Evolutionary conservation across 306 rosid species (phyloP).

Genomic region (Amphicarpaea edgeworthii): DNA sequence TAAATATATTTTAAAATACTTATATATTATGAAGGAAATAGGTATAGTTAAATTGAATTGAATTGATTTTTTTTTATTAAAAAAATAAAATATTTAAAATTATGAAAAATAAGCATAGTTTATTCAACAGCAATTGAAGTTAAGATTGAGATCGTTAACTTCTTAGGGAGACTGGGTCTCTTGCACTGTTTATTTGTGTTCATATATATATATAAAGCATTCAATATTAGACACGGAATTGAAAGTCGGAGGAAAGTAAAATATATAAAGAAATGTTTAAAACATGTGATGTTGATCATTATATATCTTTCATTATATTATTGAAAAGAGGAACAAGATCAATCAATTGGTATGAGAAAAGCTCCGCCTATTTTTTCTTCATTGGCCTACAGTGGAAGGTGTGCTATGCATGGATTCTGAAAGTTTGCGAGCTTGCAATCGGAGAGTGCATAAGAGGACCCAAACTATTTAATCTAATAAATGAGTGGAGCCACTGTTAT

Average conservation of each 20-base stretch:
- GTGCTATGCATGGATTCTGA: background rate
- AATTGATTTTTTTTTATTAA: background rate
- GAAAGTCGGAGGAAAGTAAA: background rate
- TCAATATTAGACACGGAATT: no score
- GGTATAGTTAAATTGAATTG: background rate
- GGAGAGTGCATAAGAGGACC: slow-evolving; percentile 36
- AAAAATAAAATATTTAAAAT: background rate
- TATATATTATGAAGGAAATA: background rate
- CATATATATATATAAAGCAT: no score
- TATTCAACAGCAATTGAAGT: background rate
- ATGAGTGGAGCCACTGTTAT: slow-evolving; percentile 54
- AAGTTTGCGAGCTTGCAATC: background rate
- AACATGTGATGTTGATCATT: background rate
- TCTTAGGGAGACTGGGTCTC: no score
- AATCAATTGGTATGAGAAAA: background rate
- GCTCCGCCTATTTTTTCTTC: background rate
- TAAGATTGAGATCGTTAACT: no score
- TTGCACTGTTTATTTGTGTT: no score
- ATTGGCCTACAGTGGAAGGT: slow-evolving; percentile 2
- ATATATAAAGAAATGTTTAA: background rate
- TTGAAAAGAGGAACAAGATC: background rate
- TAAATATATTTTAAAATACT: background rate
- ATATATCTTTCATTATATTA: no score
- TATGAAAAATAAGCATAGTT: background rate
- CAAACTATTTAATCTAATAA: slow-evolving; percentile 45